Evolutionary conservation across 192 early-diverging fungal species (phyloP).

Genomic region (Coemansia sp.): DNA sequence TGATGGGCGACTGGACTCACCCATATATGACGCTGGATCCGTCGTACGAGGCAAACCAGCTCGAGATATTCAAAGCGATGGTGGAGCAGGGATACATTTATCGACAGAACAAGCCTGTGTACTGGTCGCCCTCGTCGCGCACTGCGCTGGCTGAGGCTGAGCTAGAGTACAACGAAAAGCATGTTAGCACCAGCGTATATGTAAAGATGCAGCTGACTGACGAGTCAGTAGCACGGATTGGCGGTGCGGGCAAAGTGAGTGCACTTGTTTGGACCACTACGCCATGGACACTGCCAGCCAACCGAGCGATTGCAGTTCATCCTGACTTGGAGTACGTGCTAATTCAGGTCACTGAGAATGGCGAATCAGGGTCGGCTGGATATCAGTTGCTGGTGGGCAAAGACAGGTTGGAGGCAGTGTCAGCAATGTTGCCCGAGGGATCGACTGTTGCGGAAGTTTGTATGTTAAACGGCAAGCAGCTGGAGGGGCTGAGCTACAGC

Average conservation of each 20-base stretch:
- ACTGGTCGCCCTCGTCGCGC: constrained; percentile 80
- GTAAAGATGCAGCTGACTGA: constrained; percentile 59
- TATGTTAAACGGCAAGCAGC: constrained; percentile 41
- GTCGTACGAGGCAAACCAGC: constrained; percentile 69
- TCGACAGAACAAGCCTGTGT: constrained; percentile 75
- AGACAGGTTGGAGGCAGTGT: constrained; percentile 17
- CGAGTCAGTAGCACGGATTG: constrained; percentile 18
- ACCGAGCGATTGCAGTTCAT: constrained; percentile 67
- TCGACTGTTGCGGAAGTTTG: constrained; percentile 5
- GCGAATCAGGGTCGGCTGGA: background rate
- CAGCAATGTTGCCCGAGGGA: constrained; percentile 12
- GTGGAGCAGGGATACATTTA: constrained; percentile 71
- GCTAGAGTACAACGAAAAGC: constrained; percentile 75
- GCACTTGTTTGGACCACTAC: constrained; percentile 76
- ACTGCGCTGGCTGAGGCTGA: constrained; percentile 80
- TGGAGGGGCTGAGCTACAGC: constrained; percentile 57
- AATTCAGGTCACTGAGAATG: constrained; percentile 17
- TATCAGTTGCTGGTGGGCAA: constrained; percentile 31
- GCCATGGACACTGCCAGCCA: constrained; percentile 79
- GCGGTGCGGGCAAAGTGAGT: constrained; percentile 26
- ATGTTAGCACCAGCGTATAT: constrained; percentile 67
- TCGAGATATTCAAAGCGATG: constrained; percentile 71
- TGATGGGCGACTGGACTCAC: constrained; percentile 77
- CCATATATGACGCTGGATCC: constrained; percentile 69
- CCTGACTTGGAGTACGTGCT: constrained; percentile 62